Base-by-base conservation (phyloP, 1,139 yeast species). In the Yamadazyma diddensiae region DNA sequence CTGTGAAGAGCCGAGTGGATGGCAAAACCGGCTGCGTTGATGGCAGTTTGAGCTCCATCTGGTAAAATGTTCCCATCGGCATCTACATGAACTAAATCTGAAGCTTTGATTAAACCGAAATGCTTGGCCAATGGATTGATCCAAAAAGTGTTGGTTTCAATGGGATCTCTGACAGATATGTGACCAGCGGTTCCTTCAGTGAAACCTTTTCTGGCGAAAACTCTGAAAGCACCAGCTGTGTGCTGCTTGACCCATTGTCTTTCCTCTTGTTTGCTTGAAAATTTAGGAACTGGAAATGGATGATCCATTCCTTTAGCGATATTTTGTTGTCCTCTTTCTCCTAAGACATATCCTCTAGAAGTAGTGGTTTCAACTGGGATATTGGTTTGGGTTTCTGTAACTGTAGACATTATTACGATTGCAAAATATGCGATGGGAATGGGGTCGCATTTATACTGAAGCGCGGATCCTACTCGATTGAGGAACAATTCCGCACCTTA, bases 131-230 rank as follows among this genome's bases (percentile, higher is more conserved):
- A 60, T 2, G 92, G 92, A 53, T 82, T 82, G 53, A 82, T 81
- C 92, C 94, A 83, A 52, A 83, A 83, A 3, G 87, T 80, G 24
- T 67, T 55, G 15, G 81, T 77, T 41, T 79, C 75, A 26, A 82
- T 77, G 3, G 94, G 94, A 49, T 84, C 94, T 42, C 90, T 70
- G 10, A 84, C 70, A 3, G 90, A 80, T 33, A 84, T 82, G 52
- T 84, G 94, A 20, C 94, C 94, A 1, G 94, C 87, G 14, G 77
- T 56, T 8, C 94, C 94, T 54, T 82, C 86, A n/a, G 79, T 67
- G 55, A 64, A 84, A 9, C 85, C 86, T 44, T 73, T 75, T 45
- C 92, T 70, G 6, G 85, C 85, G 55, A 84, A 82, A 2, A 81
- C 76, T 38, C 94, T 69, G 60, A 84, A 85, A 1, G 90, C 90